These are phyloP conservation scores for Colletotrichum salicis DNA, from an alignment of 2,329 filamentous ascomycete species.

Conservation along the genomic window DNA sequence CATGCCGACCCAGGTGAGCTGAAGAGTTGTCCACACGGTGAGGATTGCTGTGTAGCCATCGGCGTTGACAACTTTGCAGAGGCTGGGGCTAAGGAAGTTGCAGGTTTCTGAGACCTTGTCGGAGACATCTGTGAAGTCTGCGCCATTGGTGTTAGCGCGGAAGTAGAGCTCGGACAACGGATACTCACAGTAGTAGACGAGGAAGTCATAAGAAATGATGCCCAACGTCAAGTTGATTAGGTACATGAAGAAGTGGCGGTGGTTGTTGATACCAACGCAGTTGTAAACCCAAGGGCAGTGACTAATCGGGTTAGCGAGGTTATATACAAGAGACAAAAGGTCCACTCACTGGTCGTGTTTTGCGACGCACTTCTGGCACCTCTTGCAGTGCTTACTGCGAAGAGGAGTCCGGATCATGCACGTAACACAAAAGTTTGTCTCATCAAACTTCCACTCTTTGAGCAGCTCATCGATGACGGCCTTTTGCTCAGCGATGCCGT, in stretches of 20 bases:
- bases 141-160: conserved; percentile 41
- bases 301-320: conserved; percentile 54
- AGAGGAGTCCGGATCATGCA: conserved; percentile 96
- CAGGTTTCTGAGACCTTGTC: conserved; percentile 68
- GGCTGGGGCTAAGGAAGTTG: conserved; percentile 76
- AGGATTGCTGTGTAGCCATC: conserved; percentile 88
- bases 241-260: conserved; percentile 95
- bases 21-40: conserved; percentile 81
- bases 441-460: conserved; percentile 88
- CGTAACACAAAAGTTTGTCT: conserved; percentile 89
- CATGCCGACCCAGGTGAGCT: conserved; percentile 98
- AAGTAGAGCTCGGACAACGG: background rate
- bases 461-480: conserved; percentile 89
- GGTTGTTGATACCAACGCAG: conserved; percentile 94
- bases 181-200: conserved; percentile 77
- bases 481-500: conserved; percentile 89
- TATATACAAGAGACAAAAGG: background rate
- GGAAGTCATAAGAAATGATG: conserved; percentile 75
- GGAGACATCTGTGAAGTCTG: conserved; percentile 73
- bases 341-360: conserved; percentile 91
- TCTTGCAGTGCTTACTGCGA: conserved; percentile 93
- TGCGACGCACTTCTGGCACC: conserved; percentile 91
- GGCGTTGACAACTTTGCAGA: conserved; percentile 82
- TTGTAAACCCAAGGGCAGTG: conserved; percentile 99
- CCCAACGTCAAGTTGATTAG: conserved; percentile 81